Base-by-base conservation (phyloP, 208 protist genomes). In the Leishmania braziliensis region DNA sequence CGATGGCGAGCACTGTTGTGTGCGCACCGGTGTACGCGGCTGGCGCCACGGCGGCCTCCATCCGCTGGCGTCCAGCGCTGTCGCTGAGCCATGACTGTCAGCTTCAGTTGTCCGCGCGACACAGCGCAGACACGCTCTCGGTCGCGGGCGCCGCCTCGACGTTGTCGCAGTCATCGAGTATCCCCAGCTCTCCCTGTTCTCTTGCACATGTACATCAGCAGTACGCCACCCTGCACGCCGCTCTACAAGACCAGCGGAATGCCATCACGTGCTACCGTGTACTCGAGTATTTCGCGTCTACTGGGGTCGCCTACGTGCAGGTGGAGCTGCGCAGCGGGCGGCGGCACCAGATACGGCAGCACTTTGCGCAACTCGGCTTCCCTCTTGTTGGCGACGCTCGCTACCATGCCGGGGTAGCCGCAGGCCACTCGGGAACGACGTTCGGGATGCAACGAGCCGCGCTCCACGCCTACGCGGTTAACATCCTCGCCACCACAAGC, bases 271-370 rank as follows among this genome's bases (percentile, higher is more conserved):
- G 60, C n/a, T 96, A 88, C 75, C 86, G 89, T 56, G 91, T 97
- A 36, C 70, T 95, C 62, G 84, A 90, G 82, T 88, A 87, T 81
- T 96, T 95, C 46, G 87, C 89, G 0, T 62, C 50, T 36, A 81
- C 75, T 51, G 85, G 86, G 23, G 89, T 97, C 46, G 90, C 89
- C 78, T 81, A 93, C 75, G 84, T 97, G 29, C 83, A 96, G 82
- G 86, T 95, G 33, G 65, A 79, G 69, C 86, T 97, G 20, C 69
- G 76, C 54, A 91, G 87, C 66, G 94, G 94, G 26, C 85, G 91
- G 56, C 86, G 94, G 43, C 94, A 97, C 54, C 94, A 97, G 73
- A 91, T 97, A 73, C 94, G 94, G 20, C 94, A 97, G 81, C 92
- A 97, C 83, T 93, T 97, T 76, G 91, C 90, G 8, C 79, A 81